These are phyloP conservation scores for Oryza glaberrima DNA, from an alignment of 176 grass and related monocot species.

Conservation along the genomic window DNA sequence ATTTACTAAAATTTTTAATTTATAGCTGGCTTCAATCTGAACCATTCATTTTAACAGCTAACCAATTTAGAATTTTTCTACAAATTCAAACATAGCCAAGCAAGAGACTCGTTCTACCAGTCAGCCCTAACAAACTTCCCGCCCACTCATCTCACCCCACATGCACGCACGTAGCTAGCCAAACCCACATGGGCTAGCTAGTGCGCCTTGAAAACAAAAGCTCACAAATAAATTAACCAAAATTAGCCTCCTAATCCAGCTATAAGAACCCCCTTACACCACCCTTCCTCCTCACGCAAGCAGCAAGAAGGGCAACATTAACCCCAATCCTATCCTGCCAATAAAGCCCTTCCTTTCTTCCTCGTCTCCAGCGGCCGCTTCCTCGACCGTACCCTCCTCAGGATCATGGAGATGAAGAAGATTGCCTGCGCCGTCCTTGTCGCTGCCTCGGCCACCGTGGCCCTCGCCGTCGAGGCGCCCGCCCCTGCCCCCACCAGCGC, in stretches of 20 bases:
- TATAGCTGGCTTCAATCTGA: background rate
- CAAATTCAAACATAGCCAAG: slow-evolving; percentile 15
- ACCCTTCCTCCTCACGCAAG: slow-evolving; percentile 42
- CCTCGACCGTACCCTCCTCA: background rate
- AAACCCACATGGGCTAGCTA: slow-evolving; percentile 53
- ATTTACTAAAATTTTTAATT: background rate
- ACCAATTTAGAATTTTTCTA: background rate
- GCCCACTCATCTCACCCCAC: slow-evolving; percentile 46
- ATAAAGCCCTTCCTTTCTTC: slow-evolving; percentile 24
- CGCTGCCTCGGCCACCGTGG: slow-evolving; percentile 61
- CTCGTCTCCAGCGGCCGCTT: slow-evolving; percentile 30
- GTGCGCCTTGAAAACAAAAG: background rate
- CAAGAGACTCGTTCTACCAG: slow-evolving; percentile 28
- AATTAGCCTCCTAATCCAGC: slow-evolving; percentile 33
- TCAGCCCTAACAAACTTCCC: slow-evolving; percentile 39
- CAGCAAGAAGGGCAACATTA: slow-evolving; percentile 45
- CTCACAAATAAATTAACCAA: background rate
- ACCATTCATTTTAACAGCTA: background rate
- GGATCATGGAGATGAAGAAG: slow-evolving; percentile 87
- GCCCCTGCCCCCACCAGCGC: slow-evolving; percentile 59
- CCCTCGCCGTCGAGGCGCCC: slow-evolving; percentile 63
- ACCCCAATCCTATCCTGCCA: slow-evolving; percentile 36
- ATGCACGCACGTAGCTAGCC: slow-evolving; percentile 39
- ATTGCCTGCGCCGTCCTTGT: slow-evolving; percentile 70
- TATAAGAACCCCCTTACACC: slow-evolving; percentile 44